Percentiles rank a stretch among this genome's conserved stretches.
These are phyloP conservation scores for Chaetothyriales sp. DNA, from an alignment of 2,329 filamentous ascomycete genomes.

Conservation along the genomic window DNA sequence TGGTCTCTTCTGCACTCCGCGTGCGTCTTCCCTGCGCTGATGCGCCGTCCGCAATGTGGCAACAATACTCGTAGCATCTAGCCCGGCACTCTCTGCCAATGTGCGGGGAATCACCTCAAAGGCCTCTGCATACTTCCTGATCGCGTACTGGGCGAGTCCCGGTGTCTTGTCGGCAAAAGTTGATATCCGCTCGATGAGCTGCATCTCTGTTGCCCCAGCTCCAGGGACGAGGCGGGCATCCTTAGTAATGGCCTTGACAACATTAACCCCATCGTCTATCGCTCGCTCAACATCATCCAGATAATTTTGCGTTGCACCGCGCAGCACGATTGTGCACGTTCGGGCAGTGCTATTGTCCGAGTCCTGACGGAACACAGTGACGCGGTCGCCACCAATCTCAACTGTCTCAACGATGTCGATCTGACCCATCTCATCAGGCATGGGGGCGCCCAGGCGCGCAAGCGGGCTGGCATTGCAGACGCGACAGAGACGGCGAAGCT, in stretches of 20 bases:
- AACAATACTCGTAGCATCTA: slow-evolving; percentile 93
- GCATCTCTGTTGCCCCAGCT: slow-evolving; percentile 85
- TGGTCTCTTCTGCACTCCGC: slow-evolving; percentile 14
- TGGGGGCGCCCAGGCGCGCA: slow-evolving; percentile 84
- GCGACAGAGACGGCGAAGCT: slow-evolving; percentile 83
- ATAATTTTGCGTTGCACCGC: slow-evolving; percentile 94
- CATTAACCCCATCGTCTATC: slow-evolving; percentile 95
- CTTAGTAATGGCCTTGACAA: slow-evolving; percentile 93
- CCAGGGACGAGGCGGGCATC: slow-evolving; percentile 84
- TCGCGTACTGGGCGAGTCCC: slow-evolving; percentile 86
- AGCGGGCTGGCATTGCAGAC: slow-evolving; percentile 95
- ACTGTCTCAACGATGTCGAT: slow-evolving; percentile 92
- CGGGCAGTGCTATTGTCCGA: slow-evolving; percentile 61
- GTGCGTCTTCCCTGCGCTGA: slow-evolving; percentile 33
- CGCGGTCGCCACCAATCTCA: slow-evolving; percentile 93
- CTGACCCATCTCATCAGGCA: slow-evolving; percentile 98
- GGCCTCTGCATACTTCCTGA: slow-evolving; percentile 92
- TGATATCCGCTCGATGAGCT: slow-evolving; percentile 83
- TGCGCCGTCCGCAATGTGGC: slow-evolving; percentile 87
- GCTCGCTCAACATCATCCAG: slow-evolving; percentile 93
- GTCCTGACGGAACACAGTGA: slow-evolving; percentile 97
- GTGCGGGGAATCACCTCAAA: slow-evolving; percentile 95
- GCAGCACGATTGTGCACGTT: slow-evolving; percentile 84
- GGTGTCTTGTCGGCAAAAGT: slow-evolving; percentile 83
- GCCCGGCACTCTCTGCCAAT: slow-evolving; percentile 81